Evolutionary conservation across 352 stramenopile species (phyloP).

Genomic region (Phytophthora idaei): DNA sequence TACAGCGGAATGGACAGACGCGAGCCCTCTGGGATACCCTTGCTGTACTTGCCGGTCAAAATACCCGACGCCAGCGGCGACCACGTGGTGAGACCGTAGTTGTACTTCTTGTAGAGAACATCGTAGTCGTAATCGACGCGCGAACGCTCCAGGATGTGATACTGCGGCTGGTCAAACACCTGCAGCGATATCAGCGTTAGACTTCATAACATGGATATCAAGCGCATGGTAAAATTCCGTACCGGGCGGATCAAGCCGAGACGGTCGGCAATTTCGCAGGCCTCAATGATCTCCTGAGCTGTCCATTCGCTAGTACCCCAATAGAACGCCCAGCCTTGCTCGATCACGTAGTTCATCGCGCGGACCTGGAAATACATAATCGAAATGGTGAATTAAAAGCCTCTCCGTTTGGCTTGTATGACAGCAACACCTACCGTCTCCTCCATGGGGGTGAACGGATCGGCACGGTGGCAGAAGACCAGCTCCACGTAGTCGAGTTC

Average conservation of each 20-base stretch:
- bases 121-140: slow-evolving; percentile 72
- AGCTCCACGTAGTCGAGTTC: slow-evolving; percentile 67
- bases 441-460: slow-evolving; percentile 66
- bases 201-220: not conserved
- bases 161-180: slow-evolving; percentile 71
- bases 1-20: slow-evolving; percentile 48
- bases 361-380: slow-evolving; percentile 28
- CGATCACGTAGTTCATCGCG: slow-evolving; percentile 53
- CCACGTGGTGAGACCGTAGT: slow-evolving; percentile 77
- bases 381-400: not conserved
- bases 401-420: not conserved
- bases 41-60: slow-evolving; percentile 79
- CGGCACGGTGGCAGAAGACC: slow-evolving; percentile 74
- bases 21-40: slow-evolving; percentile 54
- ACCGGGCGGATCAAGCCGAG: slow-evolving; percentile 40
- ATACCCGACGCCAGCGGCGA: slow-evolving; percentile 66
- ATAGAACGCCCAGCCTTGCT: slow-evolving; percentile 38
- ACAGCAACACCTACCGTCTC: slow-evolving; percentile 48
- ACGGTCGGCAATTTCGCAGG: slow-evolving; percentile 43
- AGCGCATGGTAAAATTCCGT: slow-evolving; percentile 11
- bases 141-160: slow-evolving; percentile 75
- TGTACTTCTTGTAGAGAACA: slow-evolving; percentile 68
- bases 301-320: slow-evolving; percentile 84
- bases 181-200: slow-evolving; percentile 40
- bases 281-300: slow-evolving; percentile 70